Conservation (phyloP, 2,329 filamentous ascomycete genomes). For the Aureobasidium sp. region DNA sequence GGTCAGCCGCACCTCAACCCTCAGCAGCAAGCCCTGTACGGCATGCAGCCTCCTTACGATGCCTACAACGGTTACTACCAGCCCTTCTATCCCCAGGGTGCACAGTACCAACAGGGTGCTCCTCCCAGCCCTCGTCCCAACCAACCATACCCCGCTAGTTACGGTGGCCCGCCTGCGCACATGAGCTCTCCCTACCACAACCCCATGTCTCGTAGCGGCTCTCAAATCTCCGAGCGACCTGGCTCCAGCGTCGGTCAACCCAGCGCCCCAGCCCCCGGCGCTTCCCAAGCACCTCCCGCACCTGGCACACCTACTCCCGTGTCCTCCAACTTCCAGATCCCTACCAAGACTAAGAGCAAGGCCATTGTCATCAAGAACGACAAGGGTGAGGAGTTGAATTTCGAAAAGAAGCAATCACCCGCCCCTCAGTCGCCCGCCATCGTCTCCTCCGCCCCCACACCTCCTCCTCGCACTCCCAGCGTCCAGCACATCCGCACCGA, state of each 20-base stretch:
- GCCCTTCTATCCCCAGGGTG: conserved; percentile 38
- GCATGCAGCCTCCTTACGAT: conserved; percentile 45
- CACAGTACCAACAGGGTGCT: conserved; percentile 38
- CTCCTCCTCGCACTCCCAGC: conserved; percentile 64
- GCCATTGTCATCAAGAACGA: conserved; percentile 79
- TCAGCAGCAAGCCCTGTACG: conserved; percentile 53
- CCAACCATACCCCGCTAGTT: conserved; percentile 37
- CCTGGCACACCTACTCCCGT: conserved; percentile 52
- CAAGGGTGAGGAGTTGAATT: conserved; percentile 65
- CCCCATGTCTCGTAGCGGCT: conserved; percentile 74
- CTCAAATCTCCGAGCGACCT: conserved; percentile 62
- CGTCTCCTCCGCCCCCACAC: conserved; percentile 64
- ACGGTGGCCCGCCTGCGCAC: conserved; percentile 39
- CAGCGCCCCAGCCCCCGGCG: conserved; percentile 21
- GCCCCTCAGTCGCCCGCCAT: conserved; percentile 50
- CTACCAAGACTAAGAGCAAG: conserved; percentile 56
- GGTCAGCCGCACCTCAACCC: conserved; percentile 48
- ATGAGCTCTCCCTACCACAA: conserved; percentile 51
- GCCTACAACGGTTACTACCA: conserved; percentile 35
- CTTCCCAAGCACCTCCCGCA: conserved; percentile 39
- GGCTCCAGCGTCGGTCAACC: conserved; percentile 46
- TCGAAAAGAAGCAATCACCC: conserved; percentile 41
- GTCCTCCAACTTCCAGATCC: conserved; percentile 54
- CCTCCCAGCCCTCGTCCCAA: conserved; percentile 36
- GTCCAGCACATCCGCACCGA: conserved; percentile 63